Percentiles rank a stretch among this genome's conserved stretches.
Evolutionary conservation across 1,284 basidiomycete species (phyloP).

Genomic region (Vanrija humicola): DNA sequence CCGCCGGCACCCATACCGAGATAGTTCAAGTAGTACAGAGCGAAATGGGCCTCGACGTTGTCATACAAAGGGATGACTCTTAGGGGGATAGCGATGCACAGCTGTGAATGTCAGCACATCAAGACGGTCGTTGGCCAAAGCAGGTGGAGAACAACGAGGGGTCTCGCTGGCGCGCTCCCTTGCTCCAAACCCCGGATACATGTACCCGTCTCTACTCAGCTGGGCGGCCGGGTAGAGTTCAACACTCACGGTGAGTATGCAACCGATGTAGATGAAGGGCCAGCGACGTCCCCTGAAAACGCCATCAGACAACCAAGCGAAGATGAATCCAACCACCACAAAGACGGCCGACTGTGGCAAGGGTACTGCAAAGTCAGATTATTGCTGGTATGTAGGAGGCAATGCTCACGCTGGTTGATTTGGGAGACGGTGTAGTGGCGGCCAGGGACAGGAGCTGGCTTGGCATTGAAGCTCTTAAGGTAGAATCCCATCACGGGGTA

Average conservation of each 20-base stretch:
- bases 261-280: slow-evolving; percentile 35
- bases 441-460: slow-evolving; percentile 31
- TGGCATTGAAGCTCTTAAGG: slow-evolving; percentile 39
- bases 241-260: slow-evolving; percentile 20
- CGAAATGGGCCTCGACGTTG: slow-evolving; percentile 25
- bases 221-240: background rate
- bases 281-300: slow-evolving; percentile 29
- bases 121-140: no score
- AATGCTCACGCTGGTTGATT: slow-evolving; percentile 25
- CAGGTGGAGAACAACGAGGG: no score
- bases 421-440: slow-evolving; percentile 26
- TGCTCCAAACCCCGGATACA: no score
- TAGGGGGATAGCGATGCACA: slow-evolving; percentile 22
- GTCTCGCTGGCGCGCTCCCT: no score
- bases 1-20: slow-evolving; percentile 6
- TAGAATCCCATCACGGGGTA: slow-evolving; percentile 35
- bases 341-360: slow-evolving; percentile 30
- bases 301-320: slow-evolving; percentile 39
- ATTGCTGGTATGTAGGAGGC: no score
- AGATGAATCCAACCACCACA: slow-evolving; percentile 26
- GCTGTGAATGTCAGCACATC: no score
- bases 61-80: slow-evolving; percentile 30
- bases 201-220: no score
- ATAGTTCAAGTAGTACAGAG: slow-evolving; percentile 26
- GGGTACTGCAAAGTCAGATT: slow-evolving; percentile 14